These are phyloP conservation scores for Neoboletus magnificus DNA, from an alignment of 768 basidiomycete species.

Conservation along the genomic window DNA sequence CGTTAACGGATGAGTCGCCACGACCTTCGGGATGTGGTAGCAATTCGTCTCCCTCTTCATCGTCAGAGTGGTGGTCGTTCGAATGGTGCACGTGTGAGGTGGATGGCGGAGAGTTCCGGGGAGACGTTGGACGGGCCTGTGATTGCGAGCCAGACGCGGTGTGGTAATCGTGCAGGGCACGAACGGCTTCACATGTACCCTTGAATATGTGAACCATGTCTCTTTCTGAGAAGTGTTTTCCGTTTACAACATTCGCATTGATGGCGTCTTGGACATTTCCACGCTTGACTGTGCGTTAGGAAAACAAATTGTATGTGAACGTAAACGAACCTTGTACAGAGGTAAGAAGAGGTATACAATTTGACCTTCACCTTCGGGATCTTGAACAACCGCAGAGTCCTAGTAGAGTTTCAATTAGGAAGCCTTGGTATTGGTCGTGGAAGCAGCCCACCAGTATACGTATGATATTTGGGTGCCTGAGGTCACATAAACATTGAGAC, in stretches of 20 bases:
- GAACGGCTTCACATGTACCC: constrained; percentile 90
- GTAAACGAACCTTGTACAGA: constrained; percentile 69
- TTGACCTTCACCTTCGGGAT: constrained; percentile 88
- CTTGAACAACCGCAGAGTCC: constrained; percentile 95
- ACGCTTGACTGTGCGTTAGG: constrained; percentile 44
- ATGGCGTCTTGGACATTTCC: constrained; percentile 97
- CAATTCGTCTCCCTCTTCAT: constrained; percentile 63
- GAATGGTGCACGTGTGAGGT: constrained; percentile 19
- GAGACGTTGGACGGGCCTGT: constrained; percentile 21
- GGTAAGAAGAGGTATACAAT: constrained; percentile 97
- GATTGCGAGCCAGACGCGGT: constrained; percentile 37
- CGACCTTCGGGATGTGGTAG: constrained; percentile 77
- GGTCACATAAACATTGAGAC: background rate
- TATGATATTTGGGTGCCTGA: constrained; percentile 94
- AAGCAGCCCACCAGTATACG: constrained; percentile 66
- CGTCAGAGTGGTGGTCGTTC: constrained; percentile 39
- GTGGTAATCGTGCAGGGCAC: constrained; percentile 90
- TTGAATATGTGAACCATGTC: constrained; percentile 89
- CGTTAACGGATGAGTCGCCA: constrained; percentile 38
- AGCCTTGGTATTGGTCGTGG: background rate
- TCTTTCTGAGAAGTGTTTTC: constrained; percentile 79
- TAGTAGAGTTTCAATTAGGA: constrained; percentile 26
- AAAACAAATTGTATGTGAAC: background rate
- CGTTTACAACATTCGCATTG: constrained; percentile 78
- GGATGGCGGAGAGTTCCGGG: constrained; percentile 16